Percentiles rank a stretch among this genome's conserved stretches.
phyloP scores from a whole-genome alignment of 2,329 filamentous ascomycete genomes.

The Saccharata proteae region DNA sequence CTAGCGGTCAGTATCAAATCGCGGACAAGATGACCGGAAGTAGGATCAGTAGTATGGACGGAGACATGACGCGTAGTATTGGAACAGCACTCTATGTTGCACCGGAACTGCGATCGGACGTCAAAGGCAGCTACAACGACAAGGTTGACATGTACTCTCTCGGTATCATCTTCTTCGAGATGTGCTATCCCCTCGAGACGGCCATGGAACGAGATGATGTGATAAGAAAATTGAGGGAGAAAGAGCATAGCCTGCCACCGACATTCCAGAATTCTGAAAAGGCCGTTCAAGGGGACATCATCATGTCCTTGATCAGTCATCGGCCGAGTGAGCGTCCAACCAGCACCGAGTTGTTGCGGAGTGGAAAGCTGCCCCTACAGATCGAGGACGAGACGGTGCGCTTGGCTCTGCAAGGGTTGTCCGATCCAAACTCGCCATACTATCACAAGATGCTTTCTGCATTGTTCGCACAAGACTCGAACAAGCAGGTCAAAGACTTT shows the following conservation, averaged over 20 bases:
- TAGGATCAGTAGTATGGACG: slow-evolving; percentile 17
- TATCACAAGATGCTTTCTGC: slow-evolving; percentile 83
- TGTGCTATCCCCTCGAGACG: slow-evolving; percentile 58
- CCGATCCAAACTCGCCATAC: slow-evolving; percentile 73
- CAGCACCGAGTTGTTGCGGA: slow-evolving; percentile 69
- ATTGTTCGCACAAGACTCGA: slow-evolving; percentile 59
- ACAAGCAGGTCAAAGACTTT: slow-evolving; percentile 65
- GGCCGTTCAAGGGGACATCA: slow-evolving; percentile 59
- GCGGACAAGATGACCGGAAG: slow-evolving; percentile 36
- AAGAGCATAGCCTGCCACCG: slow-evolving; percentile 54
- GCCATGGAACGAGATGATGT: slow-evolving; percentile 53
- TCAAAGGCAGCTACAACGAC: slow-evolving; percentile 68
- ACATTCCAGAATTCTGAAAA: slow-evolving; percentile 63
- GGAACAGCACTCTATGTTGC: slow-evolving; percentile 86
- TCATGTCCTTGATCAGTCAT: slow-evolving; percentile 69
- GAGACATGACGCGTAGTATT: slow-evolving; percentile 57
- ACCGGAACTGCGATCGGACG: slow-evolving; percentile 71
- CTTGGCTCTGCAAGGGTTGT: slow-evolving; percentile 67
- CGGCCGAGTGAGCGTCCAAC: slow-evolving; percentile 73
- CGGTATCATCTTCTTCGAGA: slow-evolving; percentile 96
- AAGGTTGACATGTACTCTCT: slow-evolving; percentile 99
- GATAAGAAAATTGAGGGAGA: slow-evolving; percentile 56
- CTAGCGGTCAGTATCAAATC: slow-evolving; percentile 63
- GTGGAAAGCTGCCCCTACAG: slow-evolving; percentile 76
- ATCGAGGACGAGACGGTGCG: slow-evolving; percentile 88